phyloP scores from a whole-genome alignment of 805 yeast species.

The Candida ficus region DNA sequence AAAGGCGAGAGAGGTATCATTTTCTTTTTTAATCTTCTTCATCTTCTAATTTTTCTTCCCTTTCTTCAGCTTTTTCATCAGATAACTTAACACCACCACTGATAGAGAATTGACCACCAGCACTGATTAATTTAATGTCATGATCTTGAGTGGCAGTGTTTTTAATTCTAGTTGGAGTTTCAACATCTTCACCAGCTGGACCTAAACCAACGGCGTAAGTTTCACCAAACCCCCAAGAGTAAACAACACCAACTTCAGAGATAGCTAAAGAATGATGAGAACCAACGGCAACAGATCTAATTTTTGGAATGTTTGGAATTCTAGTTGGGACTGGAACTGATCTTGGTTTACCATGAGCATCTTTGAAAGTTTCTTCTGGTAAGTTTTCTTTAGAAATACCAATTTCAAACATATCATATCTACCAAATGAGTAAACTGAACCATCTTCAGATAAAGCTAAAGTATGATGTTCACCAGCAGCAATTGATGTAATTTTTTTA shows the following conservation, averaged over 20 bases:
- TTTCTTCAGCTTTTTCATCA: constrained; percentile 36
- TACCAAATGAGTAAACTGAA: constrained; percentile 78
- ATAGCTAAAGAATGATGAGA: constrained; percentile 91
- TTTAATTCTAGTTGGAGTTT: constrained; percentile 79
- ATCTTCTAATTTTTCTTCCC: constrained; percentile 46
- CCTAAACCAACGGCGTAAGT: constrained; percentile 97
- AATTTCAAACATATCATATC: constrained; percentile 88
- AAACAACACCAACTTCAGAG: constrained; percentile 76
- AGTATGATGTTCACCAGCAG: constrained; percentile 95
- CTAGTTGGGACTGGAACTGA: constrained; percentile 83
- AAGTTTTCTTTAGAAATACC: constrained; percentile 67
- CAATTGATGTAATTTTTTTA: constrained; percentile 52
- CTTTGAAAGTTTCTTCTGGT: constrained; percentile 71
- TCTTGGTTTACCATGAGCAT: constrained; percentile 74
- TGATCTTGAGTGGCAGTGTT: constrained; percentile 90
- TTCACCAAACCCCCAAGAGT: constrained; percentile 98
- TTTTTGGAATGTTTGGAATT: constrained; percentile 50
- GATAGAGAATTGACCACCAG: constrained; percentile 95
- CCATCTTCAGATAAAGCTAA: constrained; percentile 71
- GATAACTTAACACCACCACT: constrained; percentile 64
- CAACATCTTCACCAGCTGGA: constrained; percentile 80
- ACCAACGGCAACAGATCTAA: constrained; percentile 68
- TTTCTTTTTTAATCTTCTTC: constrained; percentile 35
- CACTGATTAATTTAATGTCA: constrained; percentile 68
- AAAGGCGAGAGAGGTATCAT: neutral